These are phyloP conservation scores for Umbelopsis ramanniana DNA, from an alignment of 192 early-diverging fungal species.

Conservation along the genomic window DNA sequence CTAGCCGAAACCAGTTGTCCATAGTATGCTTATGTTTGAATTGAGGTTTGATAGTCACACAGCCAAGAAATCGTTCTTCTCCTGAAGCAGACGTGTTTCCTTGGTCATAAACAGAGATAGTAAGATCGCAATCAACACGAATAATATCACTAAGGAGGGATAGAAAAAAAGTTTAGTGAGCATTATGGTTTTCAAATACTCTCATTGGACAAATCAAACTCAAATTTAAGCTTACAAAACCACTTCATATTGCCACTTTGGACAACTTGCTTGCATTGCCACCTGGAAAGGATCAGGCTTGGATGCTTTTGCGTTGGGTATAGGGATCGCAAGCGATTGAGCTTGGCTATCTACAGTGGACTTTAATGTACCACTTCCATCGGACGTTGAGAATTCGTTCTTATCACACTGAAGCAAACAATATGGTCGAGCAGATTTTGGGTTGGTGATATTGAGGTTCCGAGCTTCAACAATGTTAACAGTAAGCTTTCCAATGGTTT, in stretches of 20 bases:
- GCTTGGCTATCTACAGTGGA: neutral
- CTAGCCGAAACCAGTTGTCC: slow-evolving; percentile 49
- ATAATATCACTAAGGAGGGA: slow-evolving; percentile 43
- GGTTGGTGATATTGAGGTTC: slow-evolving; percentile 43
- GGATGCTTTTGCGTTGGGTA: slow-evolving; percentile 7
- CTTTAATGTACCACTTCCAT: slow-evolving; percentile 22
- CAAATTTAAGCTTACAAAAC: slow-evolving; percentile 38
- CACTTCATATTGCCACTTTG: slow-evolving; percentile 48
- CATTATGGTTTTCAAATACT: neutral
- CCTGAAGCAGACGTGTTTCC: slow-evolving; percentile 33
- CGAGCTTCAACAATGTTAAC: slow-evolving; percentile 46
- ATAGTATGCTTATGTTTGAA: slow-evolving; percentile 46
- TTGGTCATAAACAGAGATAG: slow-evolving; percentile 45
- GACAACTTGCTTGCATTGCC: slow-evolving; percentile 44
- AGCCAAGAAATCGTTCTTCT: slow-evolving; percentile 47
- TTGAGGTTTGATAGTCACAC: slow-evolving; percentile 46
- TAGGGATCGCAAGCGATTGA: neutral
- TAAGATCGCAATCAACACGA: slow-evolving; percentile 39
- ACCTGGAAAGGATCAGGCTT: slow-evolving; percentile 41
- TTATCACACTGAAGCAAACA: slow-evolving; percentile 48
- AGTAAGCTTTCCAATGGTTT: slow-evolving; percentile 26
- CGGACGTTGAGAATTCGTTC: slow-evolving; percentile 41
- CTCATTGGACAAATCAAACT: neutral
- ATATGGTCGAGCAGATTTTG: slow-evolving; percentile 37
- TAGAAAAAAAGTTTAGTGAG: slow-evolving; percentile 13